Base-by-base conservation (phyloP, 371 early-diverging fungal genomes). In the Syncephalis fuscata region DNA sequence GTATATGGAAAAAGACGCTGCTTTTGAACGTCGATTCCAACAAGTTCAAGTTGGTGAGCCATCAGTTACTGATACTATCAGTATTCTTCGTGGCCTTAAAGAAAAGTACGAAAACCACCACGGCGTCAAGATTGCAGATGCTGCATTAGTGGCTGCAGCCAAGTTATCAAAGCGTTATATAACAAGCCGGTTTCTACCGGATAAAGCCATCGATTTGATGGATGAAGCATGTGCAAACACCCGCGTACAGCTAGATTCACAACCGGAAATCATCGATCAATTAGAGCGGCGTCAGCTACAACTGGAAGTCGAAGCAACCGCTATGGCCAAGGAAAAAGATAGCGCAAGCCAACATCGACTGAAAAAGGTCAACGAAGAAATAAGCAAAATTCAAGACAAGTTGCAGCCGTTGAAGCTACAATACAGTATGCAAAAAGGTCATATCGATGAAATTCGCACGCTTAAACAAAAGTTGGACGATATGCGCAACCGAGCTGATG, bases 161-260 rank as follows among this genome's bases (percentile, higher is more conserved):
- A 78, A 78, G 37, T 60, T 82, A 26, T 76, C 82, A 5, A 71
- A 83, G 45, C 73, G 88, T 36, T 89, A 88, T 56, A 78, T 91
- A 55, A 70, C 84, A 0, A 79, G 75, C 39, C 74, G 88, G 2
- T 82, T 76, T 55, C 58, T 80, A 32, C 82, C 82, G 5, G 82
- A 82, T 53, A 80, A 80, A 52, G 93, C 93, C 1, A 89, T 92
- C 51, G 92, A 91, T 72, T 56, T 91, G 39, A 62, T 85, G 56
- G 92, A 91, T 60, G 95, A 96, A 62, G 94, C 96, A 3, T 90
- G 90, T 59, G 96, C 96, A 21, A 83, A 84, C 61, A 81, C 82
- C 0, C 84, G 92, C 44, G 93, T 95, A 1, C 92, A 93, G 58
- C 73, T 92, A 3, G 95, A 95, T 55, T 88, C 88, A 0, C 88